Base-by-base conservation (phyloP, 257 asterid genomes). In the Sherardia arvensis region DNA sequence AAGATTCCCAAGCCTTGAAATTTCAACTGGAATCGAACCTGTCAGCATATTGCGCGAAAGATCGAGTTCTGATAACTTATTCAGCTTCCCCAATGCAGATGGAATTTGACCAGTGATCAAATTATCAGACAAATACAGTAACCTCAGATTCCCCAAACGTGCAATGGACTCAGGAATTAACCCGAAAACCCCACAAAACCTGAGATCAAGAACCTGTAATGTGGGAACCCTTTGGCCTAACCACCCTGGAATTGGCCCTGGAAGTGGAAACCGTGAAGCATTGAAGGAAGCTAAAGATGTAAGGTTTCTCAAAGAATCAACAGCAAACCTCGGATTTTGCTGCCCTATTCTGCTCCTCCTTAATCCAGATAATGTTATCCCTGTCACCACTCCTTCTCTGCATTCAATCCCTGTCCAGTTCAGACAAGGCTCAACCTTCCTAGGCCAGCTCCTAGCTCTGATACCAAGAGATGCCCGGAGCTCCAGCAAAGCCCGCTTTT, bases 401-500 rank as follows among this genome's bases (percentile, higher is more conserved):
- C 96, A 88, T 17, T 61, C 67, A 11, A 88, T 81, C 15, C 96
- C 96, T 0, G 85, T 78, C 96, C 95, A 88, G 45, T 86, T 81
- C 45, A 68, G 48, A 55, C 96, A 88, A 5, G 91, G 96, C 22
- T 84, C 76, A 1, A 69, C 61, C 62, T 75, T 86, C 36, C 64
- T 84, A 5, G 72, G 93, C 96, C 96, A 86, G 32, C 76, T 56
- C 70, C 38, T 74, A 8, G 88, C 90, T 67, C 75, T 73, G 66
- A 88, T 76, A 29, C 80, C 80, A 10, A 88, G 80, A n/a, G 96
- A 86, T 22, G 85, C 76, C 11, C 95, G 77, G 49, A 88, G 90
- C 26, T 76, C 70, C 54, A 81, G 69, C 57, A 88, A 71, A 30
- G 90, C 87, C 55, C 69, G 65, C 70, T 80, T 66, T 76, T 88